Evolutionary conservation across 805 yeast species (phyloP).

Genomic region (Candida chilensis): DNA sequence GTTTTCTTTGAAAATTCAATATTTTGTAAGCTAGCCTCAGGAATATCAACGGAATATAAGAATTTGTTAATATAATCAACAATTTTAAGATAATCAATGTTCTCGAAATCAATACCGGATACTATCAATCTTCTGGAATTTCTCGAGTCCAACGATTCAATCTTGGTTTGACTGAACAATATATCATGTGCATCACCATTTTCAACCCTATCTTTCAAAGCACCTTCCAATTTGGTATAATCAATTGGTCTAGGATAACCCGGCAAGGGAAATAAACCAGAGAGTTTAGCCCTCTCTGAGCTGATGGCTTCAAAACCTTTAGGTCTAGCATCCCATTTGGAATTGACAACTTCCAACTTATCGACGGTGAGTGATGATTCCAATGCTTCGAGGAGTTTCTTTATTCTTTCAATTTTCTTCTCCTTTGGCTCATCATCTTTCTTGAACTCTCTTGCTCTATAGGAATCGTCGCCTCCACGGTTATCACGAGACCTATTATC

Average conservation of each 20-base stretch:
- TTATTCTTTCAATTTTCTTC: constrained; percentile 11
- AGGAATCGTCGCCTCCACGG: too few species aligned
- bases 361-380: constrained; percentile 36
- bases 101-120: constrained; percentile 19
- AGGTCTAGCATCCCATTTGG: constrained; percentile 69
- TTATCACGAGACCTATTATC: too few species aligned
- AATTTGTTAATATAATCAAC: constrained; percentile 35
- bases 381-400: constrained; percentile 19
- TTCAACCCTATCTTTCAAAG: constrained; percentile 19
- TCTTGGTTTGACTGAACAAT: constrained; percentile 21
- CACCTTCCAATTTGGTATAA: constrained; percentile 28
- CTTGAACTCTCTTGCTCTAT: too few species aligned
- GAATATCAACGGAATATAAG: constrained; percentile 32
- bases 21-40: constrained; percentile 21
- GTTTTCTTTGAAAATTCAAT: constrained; percentile 22
- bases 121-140: constrained; percentile 20
- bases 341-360: constrained; percentile 35
- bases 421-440: constrained; percentile 9
- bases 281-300: constrained; percentile 68
- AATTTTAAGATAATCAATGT: constrained; percentile 23
- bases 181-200: constrained; percentile 13
- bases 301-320: constrained; percentile 65
- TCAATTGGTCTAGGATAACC: constrained; percentile 45
- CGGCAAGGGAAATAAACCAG: constrained; percentile 73
- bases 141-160: constrained; percentile 28